phyloP scores from a whole-genome alignment of 768 basidiomycete genomes.

The Chlorophyllum brunneum region DNA sequence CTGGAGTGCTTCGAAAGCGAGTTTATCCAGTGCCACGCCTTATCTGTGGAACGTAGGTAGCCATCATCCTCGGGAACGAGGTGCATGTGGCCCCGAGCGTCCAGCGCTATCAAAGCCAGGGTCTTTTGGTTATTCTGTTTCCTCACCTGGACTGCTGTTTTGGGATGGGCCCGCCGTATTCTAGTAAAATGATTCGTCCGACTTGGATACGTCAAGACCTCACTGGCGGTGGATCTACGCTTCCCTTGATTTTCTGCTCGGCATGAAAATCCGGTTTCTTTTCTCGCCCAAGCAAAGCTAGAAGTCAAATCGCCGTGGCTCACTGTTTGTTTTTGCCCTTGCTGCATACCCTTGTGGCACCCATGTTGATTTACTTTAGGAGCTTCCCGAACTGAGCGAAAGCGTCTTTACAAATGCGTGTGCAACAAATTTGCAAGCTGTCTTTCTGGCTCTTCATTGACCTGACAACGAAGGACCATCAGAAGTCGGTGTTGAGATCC shows the following conservation, averaged over 20 bases:
- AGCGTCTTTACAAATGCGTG: neutral
- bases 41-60: neutral
- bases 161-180: too few relatives aligned
- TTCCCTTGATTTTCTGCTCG: neutral
- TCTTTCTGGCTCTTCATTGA: slow-evolving; percentile 28
- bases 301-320: neutral
- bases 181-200: neutral
- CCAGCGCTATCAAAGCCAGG: slow-evolving; percentile 2
- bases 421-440: slow-evolving; percentile 25
- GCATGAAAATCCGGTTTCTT: slow-evolving; percentile 1
- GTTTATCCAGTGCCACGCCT: neutral
- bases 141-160: neutral
- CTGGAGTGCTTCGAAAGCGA: too few relatives aligned
- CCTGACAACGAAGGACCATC: slow-evolving; percentile 37
- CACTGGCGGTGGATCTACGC: neutral
- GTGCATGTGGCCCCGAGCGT: slow-evolving; percentile 3
- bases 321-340: too few relatives aligned
- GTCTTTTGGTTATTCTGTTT: too few relatives aligned
- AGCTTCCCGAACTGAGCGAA: slow-evolving; percentile 6
- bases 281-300: neutral
- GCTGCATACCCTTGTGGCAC: too few relatives aligned
- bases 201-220: neutral
- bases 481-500: slow-evolving; percentile 39
- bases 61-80: slow-evolving; percentile 9
- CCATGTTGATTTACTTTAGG: slow-evolving; percentile 4